These are phyloP conservation scores for Venturia carpophila DNA, from an alignment of 2,329 filamentous ascomycete species.

Conservation along the genomic window DNA sequence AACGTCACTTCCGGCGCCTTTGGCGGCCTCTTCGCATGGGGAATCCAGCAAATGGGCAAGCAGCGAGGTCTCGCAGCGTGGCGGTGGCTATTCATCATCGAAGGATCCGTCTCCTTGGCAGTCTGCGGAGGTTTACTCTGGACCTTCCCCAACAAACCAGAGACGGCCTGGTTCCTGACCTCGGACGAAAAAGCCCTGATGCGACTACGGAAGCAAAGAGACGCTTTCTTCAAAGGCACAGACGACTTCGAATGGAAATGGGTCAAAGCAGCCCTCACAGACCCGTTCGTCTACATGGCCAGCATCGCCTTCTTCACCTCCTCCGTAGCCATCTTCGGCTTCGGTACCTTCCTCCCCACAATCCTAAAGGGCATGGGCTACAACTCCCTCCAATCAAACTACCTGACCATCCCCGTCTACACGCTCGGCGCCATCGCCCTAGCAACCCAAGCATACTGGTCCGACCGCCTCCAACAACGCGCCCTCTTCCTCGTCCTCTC, in stretches of 20 bases:
- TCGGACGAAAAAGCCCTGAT: conserved; percentile 22
- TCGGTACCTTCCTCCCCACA: conserved; percentile 31
- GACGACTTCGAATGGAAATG: conserved; percentile 28
- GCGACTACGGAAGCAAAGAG: conserved; percentile 25
- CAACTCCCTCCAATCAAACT: conserved; percentile 17
- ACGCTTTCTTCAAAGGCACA: conserved; percentile 26
- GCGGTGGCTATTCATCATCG: conserved; percentile 21
- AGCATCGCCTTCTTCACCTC: conserved; percentile 29
- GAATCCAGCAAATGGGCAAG: conserved; percentile 27
- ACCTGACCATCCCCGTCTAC: conserved; percentile 31
- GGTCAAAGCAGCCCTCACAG: conserved; percentile 26
- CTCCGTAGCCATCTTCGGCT: conserved; percentile 29
- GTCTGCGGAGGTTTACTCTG: conserved; percentile 22
- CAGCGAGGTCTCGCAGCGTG: conserved; percentile 25
- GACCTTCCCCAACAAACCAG: conserved; percentile 23
- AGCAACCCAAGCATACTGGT: conserved; percentile 24
- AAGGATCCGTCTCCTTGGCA: conserved; percentile 19
- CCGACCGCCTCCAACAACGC: conserved; percentile 29
- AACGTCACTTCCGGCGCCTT: conserved; percentile 14
- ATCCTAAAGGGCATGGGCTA: conserved; percentile 31
- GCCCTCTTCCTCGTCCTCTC: conserved; percentile 27
- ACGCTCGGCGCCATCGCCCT: conserved; percentile 26
- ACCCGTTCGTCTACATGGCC: conserved; percentile 28
- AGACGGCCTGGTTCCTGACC: conserved; percentile 26
- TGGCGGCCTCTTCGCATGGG: conserved; percentile 17